Percentiles rank a stretch among this genome's conserved stretches.
These are phyloP conservation scores for Plasmodium gallinaceum DNA, from an alignment of 169 alveolate species.

Conservation along the genomic window DNA sequence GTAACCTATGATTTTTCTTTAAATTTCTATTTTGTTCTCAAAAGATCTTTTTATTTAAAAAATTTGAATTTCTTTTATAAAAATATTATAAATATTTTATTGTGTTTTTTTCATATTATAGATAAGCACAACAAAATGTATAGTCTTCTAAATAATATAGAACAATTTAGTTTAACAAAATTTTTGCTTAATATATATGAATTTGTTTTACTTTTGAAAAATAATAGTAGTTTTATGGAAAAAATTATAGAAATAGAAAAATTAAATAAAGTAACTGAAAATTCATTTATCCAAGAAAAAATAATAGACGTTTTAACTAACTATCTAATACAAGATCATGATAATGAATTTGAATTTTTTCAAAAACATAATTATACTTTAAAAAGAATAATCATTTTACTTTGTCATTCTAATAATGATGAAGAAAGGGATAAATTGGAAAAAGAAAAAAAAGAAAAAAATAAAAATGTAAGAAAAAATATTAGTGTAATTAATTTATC, in stretches of 20 bases:
- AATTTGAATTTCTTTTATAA: constrained; percentile 29
- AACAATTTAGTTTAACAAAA: constrained; percentile 6
- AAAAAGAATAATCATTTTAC: not conserved
- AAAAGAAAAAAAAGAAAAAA: not conserved
- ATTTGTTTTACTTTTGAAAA: constrained; percentile 33
- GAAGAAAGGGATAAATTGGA: not conserved
- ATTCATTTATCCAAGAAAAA: not conserved
- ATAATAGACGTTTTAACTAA: constrained; percentile 2
- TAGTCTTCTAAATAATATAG: constrained; percentile 22
- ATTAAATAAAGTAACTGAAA: not conserved
- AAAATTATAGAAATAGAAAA: constrained; percentile 39
- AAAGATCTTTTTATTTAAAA: constrained; percentile 44
- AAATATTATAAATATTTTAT: constrained; percentile 41
- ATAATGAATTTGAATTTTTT: constrained; percentile 26
- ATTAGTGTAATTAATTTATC: not conserved
- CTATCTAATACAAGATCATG: not conserved
- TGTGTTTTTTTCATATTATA: constrained; percentile 26
- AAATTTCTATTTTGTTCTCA: constrained; percentile 14
- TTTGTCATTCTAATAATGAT: not conserved
- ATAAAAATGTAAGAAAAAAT: not conserved
- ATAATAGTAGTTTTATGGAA: constrained; percentile 29
- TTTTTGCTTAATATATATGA: constrained; percentile 27
- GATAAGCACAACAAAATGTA: constrained; percentile 49
- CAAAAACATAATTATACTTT: not conserved
- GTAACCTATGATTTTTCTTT: not conserved